Base-by-base conservation (phyloP, 163 green algal genomes). In the Prototheca wickerhamii region DNA sequence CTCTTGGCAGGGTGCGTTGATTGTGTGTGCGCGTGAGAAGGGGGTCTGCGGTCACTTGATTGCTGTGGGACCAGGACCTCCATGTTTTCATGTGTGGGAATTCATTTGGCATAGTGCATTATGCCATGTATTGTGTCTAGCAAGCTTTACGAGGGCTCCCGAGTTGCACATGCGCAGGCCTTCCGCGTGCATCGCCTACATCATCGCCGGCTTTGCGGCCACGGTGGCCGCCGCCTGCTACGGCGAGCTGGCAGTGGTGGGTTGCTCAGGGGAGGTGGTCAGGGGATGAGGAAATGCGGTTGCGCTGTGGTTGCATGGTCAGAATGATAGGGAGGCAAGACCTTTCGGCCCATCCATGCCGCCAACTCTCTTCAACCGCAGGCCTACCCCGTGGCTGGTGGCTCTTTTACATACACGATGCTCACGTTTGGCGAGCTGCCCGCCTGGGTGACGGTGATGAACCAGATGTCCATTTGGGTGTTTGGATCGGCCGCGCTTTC, bases 381-480 rank as follows among this genome's bases (percentile, higher is more conserved):
- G 4, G 72, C 73, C 34, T 79, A 73, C 51, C 72, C 72, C 0
- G 63, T 79, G n/a, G 59, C 72, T 17, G 72, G 72, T 0, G 67
- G 63, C 25, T 64, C 62, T 15, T 79, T 73, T 25, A 67, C 67
- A 0, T 79, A 73, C 35, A n/a, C 68, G 20, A 60, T 79, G 58
- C 44, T 69, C 50, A 74, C 71, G 2, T 74, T 79, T 70, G 72
- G 72, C 28, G 72, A 79, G 63, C 54, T 70, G 12, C 56, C 67
- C 0, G 72, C 72, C 4, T 75, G 51, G n/a, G 26, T 75, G 26
- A 65, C 67, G 10, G 34, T 75, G 58, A 26, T 40, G 31, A 57
- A 61, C 33, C 50, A 70, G 23, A 26, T 79, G 33, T 28, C 71
- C 4, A 42, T 61, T 32, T 75, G 75, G 23, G 29, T 63, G 0